Evolutionary conservation across 306 rosid genomes (phyloP), one percentile per base, ranked within the genome.

Genomic region (Prunus kanzakura): DNA sequence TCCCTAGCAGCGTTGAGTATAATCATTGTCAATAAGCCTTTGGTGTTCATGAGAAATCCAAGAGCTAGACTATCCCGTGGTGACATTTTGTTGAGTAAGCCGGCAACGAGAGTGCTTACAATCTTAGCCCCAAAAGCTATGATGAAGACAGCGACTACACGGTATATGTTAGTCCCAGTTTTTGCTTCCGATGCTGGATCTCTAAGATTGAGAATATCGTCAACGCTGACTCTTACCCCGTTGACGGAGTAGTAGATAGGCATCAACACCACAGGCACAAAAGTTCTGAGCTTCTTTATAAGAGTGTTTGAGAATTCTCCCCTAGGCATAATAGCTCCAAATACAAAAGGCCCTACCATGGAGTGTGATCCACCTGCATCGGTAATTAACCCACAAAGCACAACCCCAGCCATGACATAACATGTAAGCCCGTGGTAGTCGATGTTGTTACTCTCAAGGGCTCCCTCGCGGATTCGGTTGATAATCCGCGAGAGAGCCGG

Each of bases 361-460:
- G 90, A 84, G 23, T 87, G 88, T 0, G 80, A 75, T 7, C 90
- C 90, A 16, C 81, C 73, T 0, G 84, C 76, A 16, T 87, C 90
- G 0, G 82, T 62, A 1, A 77, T 41, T 71, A 64, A 79, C 0
- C 90, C 88, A 41, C 56, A 84, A 0, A 76, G 22, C 4, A 81
- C 55, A 1, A 79, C 86, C 8, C 80, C 82, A 0, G 74, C 71
- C 18, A 87, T 60, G 46, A 81, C 63, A 18, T 65, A 66, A 30
- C 86, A 64, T 3, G 81, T 43, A n/a, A 43, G 64, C 10, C 79
- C 74, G n/a, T 61, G 67, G 84, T 76, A 76, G 58, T 64, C 66
- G 79, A 72, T 73, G 51, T 45, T 20, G 1, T 41, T 15, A 14
- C 69, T 80, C 11, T 54, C 78, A 12, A 58, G 71, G 27, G 41